Evolutionary conservation across 2,329 filamentous ascomycete species (phyloP).

Genomic region (Hypocreales sp.): DNA sequence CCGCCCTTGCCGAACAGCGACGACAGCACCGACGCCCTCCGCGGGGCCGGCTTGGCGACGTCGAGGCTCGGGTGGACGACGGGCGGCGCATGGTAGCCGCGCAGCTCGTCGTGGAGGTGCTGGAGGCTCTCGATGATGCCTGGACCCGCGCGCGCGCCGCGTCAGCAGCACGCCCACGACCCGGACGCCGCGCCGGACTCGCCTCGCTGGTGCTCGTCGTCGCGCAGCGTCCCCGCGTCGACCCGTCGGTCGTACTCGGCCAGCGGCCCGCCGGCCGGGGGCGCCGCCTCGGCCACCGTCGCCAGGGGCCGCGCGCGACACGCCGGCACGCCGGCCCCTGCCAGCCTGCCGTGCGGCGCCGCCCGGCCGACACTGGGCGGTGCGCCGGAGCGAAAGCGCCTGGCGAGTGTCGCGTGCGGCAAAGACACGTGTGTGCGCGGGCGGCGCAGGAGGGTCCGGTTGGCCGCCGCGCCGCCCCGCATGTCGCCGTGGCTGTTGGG

Average conservation of each 20-base stretch:
- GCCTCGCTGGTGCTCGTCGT: conserved; percentile 87
- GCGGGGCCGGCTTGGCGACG: conserved; percentile 39
- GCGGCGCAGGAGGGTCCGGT: too few relatives aligned
- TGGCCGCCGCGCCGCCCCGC: too few relatives aligned
- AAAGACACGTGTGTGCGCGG: too few relatives aligned
- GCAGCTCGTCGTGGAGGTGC: conserved; percentile 72
- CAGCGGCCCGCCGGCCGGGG: conserved; percentile 49
- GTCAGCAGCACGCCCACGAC: too few relatives aligned
- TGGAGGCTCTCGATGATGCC: conserved; percentile 83
- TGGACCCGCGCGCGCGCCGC: conserved; percentile 14
- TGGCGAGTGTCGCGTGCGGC: too few relatives aligned
- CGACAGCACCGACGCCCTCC: conserved; percentile 39
- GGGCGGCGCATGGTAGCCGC: conserved; percentile 54
- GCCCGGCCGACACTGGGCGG: background rate
- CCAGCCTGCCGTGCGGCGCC: background rate
- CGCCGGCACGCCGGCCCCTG: too few relatives aligned
- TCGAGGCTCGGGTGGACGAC: conserved; percentile 68
- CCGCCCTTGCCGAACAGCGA: conserved; percentile 43
- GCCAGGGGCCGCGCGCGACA: conserved; percentile 12
- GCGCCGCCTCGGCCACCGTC: conserved; percentile 9
- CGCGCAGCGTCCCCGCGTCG: conserved; percentile 52
- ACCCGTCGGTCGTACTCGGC: conserved; percentile 81
- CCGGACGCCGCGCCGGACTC: too few relatives aligned
- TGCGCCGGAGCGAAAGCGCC: too few relatives aligned
- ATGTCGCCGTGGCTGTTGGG: too few relatives aligned